phyloP scores from a whole-genome alignment of 2,329 filamentous ascomycete genomes.

The Arthrobotrys sinensis region DNA sequence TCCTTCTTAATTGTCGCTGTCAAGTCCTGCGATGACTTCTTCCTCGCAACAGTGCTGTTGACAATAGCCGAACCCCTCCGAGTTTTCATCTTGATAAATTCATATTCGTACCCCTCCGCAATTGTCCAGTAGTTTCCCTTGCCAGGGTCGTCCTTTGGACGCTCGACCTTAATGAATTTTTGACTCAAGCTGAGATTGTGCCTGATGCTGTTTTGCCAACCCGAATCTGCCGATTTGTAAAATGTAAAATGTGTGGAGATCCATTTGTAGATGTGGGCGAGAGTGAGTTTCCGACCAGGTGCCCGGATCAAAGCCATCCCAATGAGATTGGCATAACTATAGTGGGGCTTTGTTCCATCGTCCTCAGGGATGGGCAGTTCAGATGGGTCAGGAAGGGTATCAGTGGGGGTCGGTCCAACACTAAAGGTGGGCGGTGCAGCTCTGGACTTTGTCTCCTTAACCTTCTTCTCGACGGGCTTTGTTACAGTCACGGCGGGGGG shows the following conservation, averaged over 20 bases:
- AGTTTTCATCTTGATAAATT: slow-evolving; percentile 90
- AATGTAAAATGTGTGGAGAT: slow-evolving; percentile 95
- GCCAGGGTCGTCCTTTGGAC: slow-evolving; percentile 95
- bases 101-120: slow-evolving; percentile 86
- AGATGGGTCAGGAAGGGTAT: slow-evolving; percentile 77
- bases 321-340: slow-evolving; percentile 95
- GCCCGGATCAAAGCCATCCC: slow-evolving; percentile 96
- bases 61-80: slow-evolving; percentile 69
- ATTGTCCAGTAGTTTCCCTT: slow-evolving; percentile 99
- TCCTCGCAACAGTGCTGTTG: slow-evolving; percentile 60
- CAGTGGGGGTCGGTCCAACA: slow-evolving; percentile 62
- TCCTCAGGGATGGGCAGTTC: slow-evolving; percentile 88
- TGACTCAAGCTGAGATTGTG: slow-evolving; percentile 98
- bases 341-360: slow-evolving; percentile 88
- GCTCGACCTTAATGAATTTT: slow-evolving; percentile 93
- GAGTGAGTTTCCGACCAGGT: slow-evolving; percentile 83
- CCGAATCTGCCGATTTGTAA: slow-evolving; percentile 85
- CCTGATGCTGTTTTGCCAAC: slow-evolving; percentile 99
- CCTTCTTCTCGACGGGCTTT: slow-evolving; percentile 52
- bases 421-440: slow-evolving; percentile 48
- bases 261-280: slow-evolving; percentile 99
- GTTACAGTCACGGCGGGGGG: slow-evolving; percentile 34
- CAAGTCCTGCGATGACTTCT: slow-evolving; percentile 45
- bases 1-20: slow-evolving; percentile 42
- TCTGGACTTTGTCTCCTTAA: slow-evolving; percentile 51